phyloP scores from a whole-genome alignment of 306 rosid genomes.

The Vicia faba region DNA sequence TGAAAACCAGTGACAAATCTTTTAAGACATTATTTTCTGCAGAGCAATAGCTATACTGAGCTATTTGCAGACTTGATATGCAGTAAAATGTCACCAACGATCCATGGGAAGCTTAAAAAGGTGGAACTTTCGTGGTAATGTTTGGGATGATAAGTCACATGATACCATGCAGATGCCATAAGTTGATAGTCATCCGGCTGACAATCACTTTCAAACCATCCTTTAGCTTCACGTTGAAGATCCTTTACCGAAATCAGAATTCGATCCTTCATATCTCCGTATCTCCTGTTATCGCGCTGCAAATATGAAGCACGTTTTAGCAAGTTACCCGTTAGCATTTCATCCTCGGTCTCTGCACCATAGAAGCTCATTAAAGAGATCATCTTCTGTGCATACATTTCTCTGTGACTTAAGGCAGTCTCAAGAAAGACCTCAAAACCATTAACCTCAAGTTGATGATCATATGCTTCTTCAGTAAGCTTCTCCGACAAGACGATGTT shows the following conservation, averaged over 20 bases:
- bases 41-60: not conserved
- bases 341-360: conserved; percentile 68
- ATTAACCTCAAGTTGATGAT: conserved; percentile 60
- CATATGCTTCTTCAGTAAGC: conserved; percentile 58
- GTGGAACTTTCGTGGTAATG: conserved; percentile 42
- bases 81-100: conserved; percentile 65
- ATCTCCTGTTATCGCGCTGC: conserved; percentile 82
- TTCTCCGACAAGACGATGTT: conserved; percentile 50
- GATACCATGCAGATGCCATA: conserved; percentile 92
- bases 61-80: conserved; percentile 53
- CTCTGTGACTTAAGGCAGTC: conserved; percentile 58
- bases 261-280: conserved; percentile 77
- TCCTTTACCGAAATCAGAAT: conserved; percentile 60
- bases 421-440: conserved; percentile 69
- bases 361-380: conserved; percentile 63
- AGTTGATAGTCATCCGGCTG: conserved; percentile 39
- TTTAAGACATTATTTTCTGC: too few species aligned
- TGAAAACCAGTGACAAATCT: not conserved
- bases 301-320: conserved; percentile 66
- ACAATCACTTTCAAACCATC: conserved; percentile 70
- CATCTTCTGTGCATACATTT: conserved; percentile 67
- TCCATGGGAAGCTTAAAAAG: conserved; percentile 90
- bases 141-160: conserved; percentile 68
- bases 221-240: conserved; percentile 68
- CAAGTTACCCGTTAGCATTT: conserved; percentile 74